Base-by-base conservation (phyloP, 257 asterid genomes). In the Forsythia viridissima region DNA sequence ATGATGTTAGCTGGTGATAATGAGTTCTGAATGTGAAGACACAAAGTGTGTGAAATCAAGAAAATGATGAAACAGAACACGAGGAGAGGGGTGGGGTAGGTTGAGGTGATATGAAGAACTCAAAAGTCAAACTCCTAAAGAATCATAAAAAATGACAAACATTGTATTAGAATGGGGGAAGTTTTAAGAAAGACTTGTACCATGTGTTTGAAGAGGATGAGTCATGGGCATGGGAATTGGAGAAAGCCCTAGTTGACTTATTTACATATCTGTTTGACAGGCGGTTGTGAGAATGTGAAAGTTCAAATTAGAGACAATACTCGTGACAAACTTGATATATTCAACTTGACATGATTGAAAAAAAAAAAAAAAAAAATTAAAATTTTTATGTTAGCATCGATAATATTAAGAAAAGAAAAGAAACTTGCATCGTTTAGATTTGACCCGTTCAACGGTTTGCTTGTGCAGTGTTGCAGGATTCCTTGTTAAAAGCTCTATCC, bases 131-230 rank as follows among this genome's bases (percentile, higher is more conserved):
- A 72, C 41, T 18, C 55, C 34, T 52, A 34, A 43, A 57, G 30
- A 55, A 55, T 18, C 57, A 48, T 48, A 67, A 77, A 81, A 84
- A 70, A 41, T 41, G 77, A 70, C 4, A 0, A 24, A 67, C 39
- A 74, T 79, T 74, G 78, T 76, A 79, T 78, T 82, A 61, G 38
- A 74, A 55, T 59, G 74, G 86, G 77, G 77, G 40, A 37, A 74
- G 73, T 39, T 82, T 87, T 81, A 82, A 81, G 82, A 74, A 79
- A 74, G 68, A 81, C 81, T 70, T 75, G 87, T 42, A 75, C 61
- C 80, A 76, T 76, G 88, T 87, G 92, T 80, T 76, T 86, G 81
- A 79, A 87, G 89, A 89, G 80, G 92, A 77, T 77, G 39, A 76
- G 90, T 81, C 91, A 86, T 55, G 81, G 79, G 77, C 81, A 72